These are phyloP conservation scores for Pythium oligandrum DNA, from an alignment of 352 stramenopile genomes.

Conservation along the genomic window DNA sequence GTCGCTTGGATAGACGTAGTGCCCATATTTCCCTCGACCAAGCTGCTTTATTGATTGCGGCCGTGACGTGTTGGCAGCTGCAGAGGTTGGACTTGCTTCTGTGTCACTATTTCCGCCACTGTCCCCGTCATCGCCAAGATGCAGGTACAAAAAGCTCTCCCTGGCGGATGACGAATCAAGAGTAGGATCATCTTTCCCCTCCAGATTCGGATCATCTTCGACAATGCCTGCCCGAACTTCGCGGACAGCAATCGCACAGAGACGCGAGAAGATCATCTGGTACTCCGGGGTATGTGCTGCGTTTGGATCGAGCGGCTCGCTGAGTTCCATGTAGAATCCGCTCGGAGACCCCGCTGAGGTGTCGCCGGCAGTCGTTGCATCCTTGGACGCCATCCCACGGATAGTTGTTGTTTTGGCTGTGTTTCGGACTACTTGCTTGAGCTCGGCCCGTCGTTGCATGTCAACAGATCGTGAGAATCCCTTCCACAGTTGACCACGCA, in stretches of 20 bases:
- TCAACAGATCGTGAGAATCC: constrained; percentile 62
- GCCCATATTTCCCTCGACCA: constrained; percentile 49
- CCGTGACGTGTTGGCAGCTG: constrained; percentile 1
- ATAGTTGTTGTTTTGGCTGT: constrained; percentile 42
- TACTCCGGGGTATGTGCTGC: constrained; percentile 42
- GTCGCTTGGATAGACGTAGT: constrained; percentile 69
- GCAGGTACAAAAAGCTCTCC: too few species aligned
- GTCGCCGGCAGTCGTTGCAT: background rate
- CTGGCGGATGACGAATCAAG: too few species aligned
- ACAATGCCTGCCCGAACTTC: constrained; percentile 11
- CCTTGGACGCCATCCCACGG: constrained; percentile 13
- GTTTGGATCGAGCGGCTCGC: constrained; percentile 32
- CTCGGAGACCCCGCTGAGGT: background rate
- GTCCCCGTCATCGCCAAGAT: too few species aligned
- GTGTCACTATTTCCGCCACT: too few species aligned
- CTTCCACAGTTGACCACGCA: constrained; percentile 70
- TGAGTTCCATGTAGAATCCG: constrained; percentile 44
- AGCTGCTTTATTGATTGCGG: constrained; percentile 52
- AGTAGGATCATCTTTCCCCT: too few species aligned
- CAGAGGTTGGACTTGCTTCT: too few species aligned
- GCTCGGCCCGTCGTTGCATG: constrained; percentile 51
- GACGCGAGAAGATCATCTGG: constrained; percentile 56
- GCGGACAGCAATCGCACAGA: constrained; percentile 49
- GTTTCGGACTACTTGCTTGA: constrained; percentile 48
- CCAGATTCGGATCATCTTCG: too few species aligned